Base-by-base conservation (phyloP, 345 rosid species). In the Hibiscus mutabilis region DNA sequence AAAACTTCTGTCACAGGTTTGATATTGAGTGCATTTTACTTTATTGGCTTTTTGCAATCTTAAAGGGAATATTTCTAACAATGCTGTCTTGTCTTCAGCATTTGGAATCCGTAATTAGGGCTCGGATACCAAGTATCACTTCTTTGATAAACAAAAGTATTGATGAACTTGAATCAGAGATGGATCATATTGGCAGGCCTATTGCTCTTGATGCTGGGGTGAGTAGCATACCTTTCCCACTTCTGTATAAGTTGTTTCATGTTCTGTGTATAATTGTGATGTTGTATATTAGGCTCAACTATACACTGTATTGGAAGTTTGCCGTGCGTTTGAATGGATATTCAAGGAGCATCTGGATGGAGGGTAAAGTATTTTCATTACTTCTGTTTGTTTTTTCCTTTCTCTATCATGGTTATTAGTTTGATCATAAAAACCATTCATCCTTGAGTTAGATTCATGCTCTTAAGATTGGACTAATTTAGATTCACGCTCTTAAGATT, bases 321-420 rank as follows among this genome's bases (percentile, higher is more conserved):
- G 96, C 49, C 90, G 87, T 69, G 88, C 89, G 5, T 89, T 87
- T 79, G 92, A 87, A 31, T 80, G 86, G 37, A 76, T 84, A 29
- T 89, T 86, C 77, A 84, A 85, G 87, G 96, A 89, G 76, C 96
- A 89, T 74, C 77, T 89, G 74, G 90, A 89, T 73, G 96, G 96
- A 79, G 89, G 96, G 96, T 89, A 82, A 72, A 62, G 57, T 29
- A 40, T 40, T 40, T 40, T 40, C 44, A 40, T 40, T 8, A 9
- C 44, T 40, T 35, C 40, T 35, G 40, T 46, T 49, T 15, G 6
- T 13, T 55, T 69, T 69, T 56, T n/a, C 15, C 18, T 3, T 51
- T 68, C 46, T 51, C 60, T 29, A 6, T 15, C 60, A 52, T 16
- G 46, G 7, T 33, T 69, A 40, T 22, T 55, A n/a, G 46, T 19